Evolutionary conservation across 495 filamentous ascomycete species (phyloP).

Genomic region (Bryoglossum gracile): DNA sequence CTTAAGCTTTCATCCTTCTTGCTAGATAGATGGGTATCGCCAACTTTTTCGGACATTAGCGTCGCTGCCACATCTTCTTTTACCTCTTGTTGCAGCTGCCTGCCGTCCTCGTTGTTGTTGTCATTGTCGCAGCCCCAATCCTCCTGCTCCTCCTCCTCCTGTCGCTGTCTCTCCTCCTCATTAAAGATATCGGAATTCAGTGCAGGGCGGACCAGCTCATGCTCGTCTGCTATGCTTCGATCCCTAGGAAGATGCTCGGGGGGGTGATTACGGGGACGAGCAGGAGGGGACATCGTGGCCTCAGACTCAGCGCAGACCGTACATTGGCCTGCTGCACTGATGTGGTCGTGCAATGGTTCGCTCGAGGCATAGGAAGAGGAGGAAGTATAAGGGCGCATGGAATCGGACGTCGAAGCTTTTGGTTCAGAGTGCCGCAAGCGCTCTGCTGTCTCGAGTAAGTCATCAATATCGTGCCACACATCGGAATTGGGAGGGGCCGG

Average conservation of each 20-base stretch:
- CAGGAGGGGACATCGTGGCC: constrained; percentile 7
- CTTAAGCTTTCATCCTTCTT: constrained; percentile 15
- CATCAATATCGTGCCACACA: constrained; percentile 15
- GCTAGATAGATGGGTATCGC: constrained; percentile 12
- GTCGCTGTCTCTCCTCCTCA: constrained; percentile 3
- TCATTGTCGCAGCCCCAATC: background rate
- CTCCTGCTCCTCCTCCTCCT: constrained; percentile 6
- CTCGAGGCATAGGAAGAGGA: constrained; percentile 10
- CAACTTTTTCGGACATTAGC: constrained; percentile 3
- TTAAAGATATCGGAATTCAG: constrained; percentile 3
- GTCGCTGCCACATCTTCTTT: constrained; percentile 1
- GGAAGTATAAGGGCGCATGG: constrained; percentile 4
- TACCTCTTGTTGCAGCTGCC: constrained; percentile 8
- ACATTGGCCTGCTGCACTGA: constrained; percentile 9
- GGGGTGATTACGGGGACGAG: background rate
- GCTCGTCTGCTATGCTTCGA: constrained; percentile 9
- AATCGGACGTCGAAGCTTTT: constrained; percentile 7
- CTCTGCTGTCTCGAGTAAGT: constrained; percentile 12
- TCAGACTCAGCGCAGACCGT: constrained; percentile 9
- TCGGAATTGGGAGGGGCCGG: constrained; percentile 7
- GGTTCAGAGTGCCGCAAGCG: constrained; percentile 8
- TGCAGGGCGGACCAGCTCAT: constrained; percentile 3
- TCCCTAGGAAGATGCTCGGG: constrained; percentile 4
- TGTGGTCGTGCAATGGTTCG: constrained; percentile 15
- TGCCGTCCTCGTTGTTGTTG: constrained; percentile 2